Evolutionary conservation across 73 alveolate species (phyloP), one percentile per base, ranked within the genome.

Genomic region (Paramecium bursaria): DNA sequence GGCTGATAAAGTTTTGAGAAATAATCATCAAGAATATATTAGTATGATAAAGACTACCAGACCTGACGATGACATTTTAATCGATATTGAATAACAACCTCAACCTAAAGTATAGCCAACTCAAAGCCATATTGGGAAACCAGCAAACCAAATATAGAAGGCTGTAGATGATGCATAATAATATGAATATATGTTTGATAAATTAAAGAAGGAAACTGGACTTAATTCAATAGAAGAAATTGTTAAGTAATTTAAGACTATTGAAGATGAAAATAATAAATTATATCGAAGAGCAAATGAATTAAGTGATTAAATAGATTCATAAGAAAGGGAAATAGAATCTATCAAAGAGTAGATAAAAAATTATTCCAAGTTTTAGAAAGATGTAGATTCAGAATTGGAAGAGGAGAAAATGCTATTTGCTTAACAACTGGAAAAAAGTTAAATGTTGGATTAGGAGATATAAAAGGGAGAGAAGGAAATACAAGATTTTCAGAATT

Each of bases 141-240:
- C 6, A 39, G 22, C 19, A 19, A 67, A 17, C 53, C 60, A 67
- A 67, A 67, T 67, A 57, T 17, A 67, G 46, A 67, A 42, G 25
- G 82, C 33, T 67, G 82, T 67, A 9, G 82, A 67, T 7, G 82
- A 67, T 39, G 82, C 27, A 14, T 11, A 42, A 4, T 19, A 67
- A 25, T 67, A 67, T 35, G 82, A 67, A 42, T 67, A 39, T 3
- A 67, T 67, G 60, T 67, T 67, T 67, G 82, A 67, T 13, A 67
- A 39, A 42, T 42, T 67, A 15, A 67, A 67, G 33, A 67, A 67
- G 11, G 82, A 67, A 42, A 67, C 82, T 21, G 82, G 82, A 67
- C 10, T 67, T 15, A 42, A 67, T 35, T 35, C 60, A 2, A 67
- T 67, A 11, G 53, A 67, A 42, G 82, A 67, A 15, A 67, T 67